A percentile compares a stretch with the other conserved stretches of the same genome.
Evolutionary conservation across 345 rosid genomes (phyloP).

Genomic region (Angophora floribunda): DNA sequence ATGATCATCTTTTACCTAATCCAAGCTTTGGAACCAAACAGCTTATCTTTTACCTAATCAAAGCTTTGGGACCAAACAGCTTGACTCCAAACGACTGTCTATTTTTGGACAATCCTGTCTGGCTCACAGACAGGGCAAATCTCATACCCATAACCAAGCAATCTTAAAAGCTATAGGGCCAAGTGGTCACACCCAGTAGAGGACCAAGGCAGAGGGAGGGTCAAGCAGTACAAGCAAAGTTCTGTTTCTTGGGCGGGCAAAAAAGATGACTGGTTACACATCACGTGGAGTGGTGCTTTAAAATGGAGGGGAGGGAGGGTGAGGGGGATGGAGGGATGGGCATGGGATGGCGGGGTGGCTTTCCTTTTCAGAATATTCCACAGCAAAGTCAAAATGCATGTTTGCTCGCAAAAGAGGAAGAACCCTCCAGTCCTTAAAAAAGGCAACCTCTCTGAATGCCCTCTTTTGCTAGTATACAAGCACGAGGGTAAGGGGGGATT

Average conservation of each 20-base stretch:
- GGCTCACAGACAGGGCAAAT: neutral
- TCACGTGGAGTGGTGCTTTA: neutral
- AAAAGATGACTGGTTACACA: neutral
- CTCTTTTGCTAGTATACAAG: neutral
- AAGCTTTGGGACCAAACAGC: neutral
- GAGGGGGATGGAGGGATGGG: neutral
- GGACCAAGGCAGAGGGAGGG: neutral
- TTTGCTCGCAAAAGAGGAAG: neutral
- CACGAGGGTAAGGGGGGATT: neutral
- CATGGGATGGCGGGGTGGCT: neutral
- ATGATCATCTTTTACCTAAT: neutral
- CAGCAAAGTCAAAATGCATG: slow-evolving; percentile 3
- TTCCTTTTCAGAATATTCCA: slow-evolving; percentile 10
- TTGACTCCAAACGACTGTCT: neutral
- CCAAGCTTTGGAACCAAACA: neutral
- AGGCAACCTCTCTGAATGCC: neutral
- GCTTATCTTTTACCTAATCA: neutral
- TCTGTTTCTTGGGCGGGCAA: neutral
- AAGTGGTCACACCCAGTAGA: neutral
- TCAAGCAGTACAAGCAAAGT: neutral
- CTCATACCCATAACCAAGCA: neutral
- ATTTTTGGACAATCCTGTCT: neutral
- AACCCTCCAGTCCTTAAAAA: neutral
- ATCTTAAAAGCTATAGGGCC: neutral
- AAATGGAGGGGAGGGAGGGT: neutral